phyloP scores from a whole-genome alignment of 176 grass and related monocot genomes.

The Miscanthus lutarioriparius region DNA sequence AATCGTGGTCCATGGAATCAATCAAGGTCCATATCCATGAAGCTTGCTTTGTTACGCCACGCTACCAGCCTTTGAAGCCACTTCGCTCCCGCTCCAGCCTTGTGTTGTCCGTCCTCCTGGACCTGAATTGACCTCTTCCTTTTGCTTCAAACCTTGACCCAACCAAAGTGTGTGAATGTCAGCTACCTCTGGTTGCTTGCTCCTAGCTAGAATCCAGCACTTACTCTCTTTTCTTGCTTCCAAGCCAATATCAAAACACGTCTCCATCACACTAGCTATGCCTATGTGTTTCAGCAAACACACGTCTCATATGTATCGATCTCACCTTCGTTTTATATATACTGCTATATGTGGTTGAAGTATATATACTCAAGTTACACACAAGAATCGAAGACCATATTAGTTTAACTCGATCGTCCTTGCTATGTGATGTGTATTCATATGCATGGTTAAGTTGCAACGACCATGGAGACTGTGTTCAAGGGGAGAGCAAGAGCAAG shows the following conservation, averaged over 20 bases:
- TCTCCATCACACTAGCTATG: neutral
- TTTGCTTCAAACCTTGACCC: constrained; percentile 37
- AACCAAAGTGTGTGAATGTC: constrained; percentile 1
- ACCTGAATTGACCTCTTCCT: constrained; percentile 26
- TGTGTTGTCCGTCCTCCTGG: neutral
- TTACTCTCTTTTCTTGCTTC: constrained; percentile 23
- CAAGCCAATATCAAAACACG: constrained; percentile 23
- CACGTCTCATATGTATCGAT: neutral
- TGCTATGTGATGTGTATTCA: neutral
- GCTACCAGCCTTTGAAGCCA: neutral
- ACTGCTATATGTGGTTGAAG: neutral
- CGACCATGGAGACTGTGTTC: neutral
- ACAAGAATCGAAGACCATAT: neutral
- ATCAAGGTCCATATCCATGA: neutral
- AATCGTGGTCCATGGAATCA: neutral
- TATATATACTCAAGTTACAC: neutral
- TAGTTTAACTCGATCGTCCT: neutral
- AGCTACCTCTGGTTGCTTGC: neutral
- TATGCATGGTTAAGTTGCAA: neutral
- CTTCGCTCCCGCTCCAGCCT: neutral
- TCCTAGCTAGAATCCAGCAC: neutral
- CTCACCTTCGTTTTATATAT: neutral
- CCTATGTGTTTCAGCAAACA: neutral
- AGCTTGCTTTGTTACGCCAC: neutral
- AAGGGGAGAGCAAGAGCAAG: constrained; percentile 2